Evolutionary conservation across 129 eudicot species (phyloP).

Genomic region (Mikania micrantha): DNA sequence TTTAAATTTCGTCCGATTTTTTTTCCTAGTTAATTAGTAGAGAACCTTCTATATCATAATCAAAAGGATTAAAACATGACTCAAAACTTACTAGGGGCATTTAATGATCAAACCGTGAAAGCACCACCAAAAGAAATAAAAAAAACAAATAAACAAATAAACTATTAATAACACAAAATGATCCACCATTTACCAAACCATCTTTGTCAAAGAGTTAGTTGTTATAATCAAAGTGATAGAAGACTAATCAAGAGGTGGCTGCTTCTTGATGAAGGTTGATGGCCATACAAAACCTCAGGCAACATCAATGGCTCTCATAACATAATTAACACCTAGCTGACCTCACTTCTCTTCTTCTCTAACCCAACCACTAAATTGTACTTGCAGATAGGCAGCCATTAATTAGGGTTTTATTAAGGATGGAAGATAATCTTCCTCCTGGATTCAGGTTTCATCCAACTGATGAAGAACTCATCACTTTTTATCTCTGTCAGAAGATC

Average conservation of each 20-base stretch:
- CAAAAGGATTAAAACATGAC: not conserved
- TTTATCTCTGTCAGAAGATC: constrained; percentile 60
- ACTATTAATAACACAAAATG: too few species aligned
- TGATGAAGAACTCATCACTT: constrained; percentile 93
- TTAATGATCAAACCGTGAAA: not conserved
- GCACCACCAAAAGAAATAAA: constrained; percentile 3
- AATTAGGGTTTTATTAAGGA: not conserved
- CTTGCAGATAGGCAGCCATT: not conserved
- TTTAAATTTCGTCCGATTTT: too few species aligned
- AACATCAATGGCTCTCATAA: too few species aligned
- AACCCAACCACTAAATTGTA: not conserved
- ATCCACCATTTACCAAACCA: constrained; percentile 34
- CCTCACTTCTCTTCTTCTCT: constrained; percentile 8
- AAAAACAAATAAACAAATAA: too few species aligned
- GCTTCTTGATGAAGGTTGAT: constrained; percentile 59
- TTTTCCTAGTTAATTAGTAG: too few species aligned
- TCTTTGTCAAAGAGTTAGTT: constrained; percentile 39
- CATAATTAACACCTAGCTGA: too few species aligned
- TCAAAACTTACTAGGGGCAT: not conserved
- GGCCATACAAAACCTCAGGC: constrained; percentile 27
- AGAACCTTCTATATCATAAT: too few species aligned
- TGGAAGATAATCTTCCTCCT: constrained; percentile 91
- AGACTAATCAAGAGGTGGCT: constrained; percentile 31
- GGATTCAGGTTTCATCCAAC: constrained; percentile 94
- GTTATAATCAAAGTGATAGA: constrained; percentile 32